A percentile compares a stretch with the other conserved stretches of the same genome.
These are phyloP conservation scores for Paecilomyces dactylethromorphus DNA, from an alignment of 2,329 filamentous ascomycete genomes.

Conservation along the genomic window DNA sequence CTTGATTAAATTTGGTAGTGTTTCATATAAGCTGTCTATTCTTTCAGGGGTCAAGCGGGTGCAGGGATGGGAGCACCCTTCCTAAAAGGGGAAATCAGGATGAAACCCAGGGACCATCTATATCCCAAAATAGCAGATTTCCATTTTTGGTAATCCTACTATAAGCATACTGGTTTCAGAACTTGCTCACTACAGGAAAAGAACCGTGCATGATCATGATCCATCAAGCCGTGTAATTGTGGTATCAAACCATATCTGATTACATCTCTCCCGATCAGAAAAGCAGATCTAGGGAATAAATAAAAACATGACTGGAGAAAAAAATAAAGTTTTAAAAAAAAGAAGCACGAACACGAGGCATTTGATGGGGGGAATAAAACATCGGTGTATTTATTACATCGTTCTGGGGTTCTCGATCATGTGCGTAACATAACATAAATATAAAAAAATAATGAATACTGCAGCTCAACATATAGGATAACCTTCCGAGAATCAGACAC, in stretches of 20 bases:
- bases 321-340: neutral
- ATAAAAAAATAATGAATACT: neutral
- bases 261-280: neutral
- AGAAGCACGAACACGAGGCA: neutral
- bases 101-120: too few species aligned
- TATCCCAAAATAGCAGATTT: too few species aligned
- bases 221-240: conserved; percentile 1
- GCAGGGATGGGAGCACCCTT: too few species aligned
- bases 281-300: neutral
- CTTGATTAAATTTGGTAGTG: too few species aligned
- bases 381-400: neutral
- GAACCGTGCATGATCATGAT: neutral
- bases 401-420: neutral
- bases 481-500: neutral
- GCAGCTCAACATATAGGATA: neutral
- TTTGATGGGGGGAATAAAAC: neutral
- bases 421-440: conserved; percentile 10
- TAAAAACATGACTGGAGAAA: neutral
- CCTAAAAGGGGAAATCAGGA: too few species aligned
- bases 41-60: too few species aligned
- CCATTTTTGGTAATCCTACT: too few species aligned
- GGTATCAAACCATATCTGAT: conserved; percentile 3
- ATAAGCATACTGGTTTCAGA: neutral
- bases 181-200: neutral
- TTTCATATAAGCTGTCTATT: too few species aligned